Percentiles rank a stretch among this genome's conserved stretches.
phyloP scores from a whole-genome alignment of 2,329 filamentous ascomycete species.

The Dothideomycetes sp. region DNA sequence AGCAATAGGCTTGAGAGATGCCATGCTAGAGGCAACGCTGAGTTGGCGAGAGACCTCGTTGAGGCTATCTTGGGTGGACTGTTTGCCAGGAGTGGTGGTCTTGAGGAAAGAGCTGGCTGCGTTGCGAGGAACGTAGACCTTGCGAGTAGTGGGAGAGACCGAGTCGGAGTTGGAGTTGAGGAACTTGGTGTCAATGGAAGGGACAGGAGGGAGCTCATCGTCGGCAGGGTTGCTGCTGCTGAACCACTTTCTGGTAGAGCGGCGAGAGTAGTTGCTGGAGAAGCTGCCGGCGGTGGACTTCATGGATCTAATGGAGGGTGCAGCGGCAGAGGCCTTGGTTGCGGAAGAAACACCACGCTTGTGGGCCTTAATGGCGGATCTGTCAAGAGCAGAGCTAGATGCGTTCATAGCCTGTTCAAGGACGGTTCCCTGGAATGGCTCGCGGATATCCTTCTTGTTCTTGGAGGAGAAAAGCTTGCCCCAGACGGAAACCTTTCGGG shows the following conservation, averaged over 20 bases:
- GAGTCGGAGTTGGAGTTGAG: not conserved
- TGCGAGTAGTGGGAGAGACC: constrained; percentile 5
- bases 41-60: constrained; percentile 4
- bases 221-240: constrained; percentile 7
- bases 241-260: constrained; percentile 7
- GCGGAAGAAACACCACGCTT: constrained; percentile 4
- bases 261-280: constrained; percentile 3
- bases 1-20: not conserved
- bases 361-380: not conserved
- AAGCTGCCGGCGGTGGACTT: constrained; percentile 5
- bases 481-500: constrained; percentile 3
- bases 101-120: constrained; percentile 7
- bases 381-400: constrained; percentile 2
- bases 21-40: not conserved
- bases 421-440: not conserved
- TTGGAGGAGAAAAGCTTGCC: constrained; percentile 7
- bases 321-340: not conserved
- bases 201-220: constrained; percentile 6
- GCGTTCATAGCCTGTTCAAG: too few species aligned
- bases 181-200: constrained; percentile 7
- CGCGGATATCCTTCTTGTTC: not conserved
- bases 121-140: constrained; percentile 8
- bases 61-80: constrained; percentile 3
- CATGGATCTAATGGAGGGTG: not conserved
- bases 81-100: constrained; percentile 5